A percentile compares a stretch with the other conserved stretches of the same genome.
phyloP scores from a whole-genome alignment of 2,329 filamentous ascomycete species.

The Tolypocladium sp. region DNA sequence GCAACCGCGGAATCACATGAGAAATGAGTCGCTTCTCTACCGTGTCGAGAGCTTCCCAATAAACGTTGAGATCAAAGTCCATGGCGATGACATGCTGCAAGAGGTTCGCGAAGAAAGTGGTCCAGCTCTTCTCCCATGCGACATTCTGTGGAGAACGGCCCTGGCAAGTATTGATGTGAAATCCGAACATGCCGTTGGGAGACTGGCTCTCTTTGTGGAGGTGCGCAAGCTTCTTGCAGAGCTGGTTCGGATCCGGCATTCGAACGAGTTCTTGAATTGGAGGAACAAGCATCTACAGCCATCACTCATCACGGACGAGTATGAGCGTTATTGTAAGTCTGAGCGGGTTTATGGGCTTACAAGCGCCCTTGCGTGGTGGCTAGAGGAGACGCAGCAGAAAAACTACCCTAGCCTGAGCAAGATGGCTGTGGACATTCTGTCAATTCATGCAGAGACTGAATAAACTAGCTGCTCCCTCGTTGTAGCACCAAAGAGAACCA shows the following conservation, averaged over 20 bases:
- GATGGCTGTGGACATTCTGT: slow-evolving; percentile 3
- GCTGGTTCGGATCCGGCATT: slow-evolving; percentile 1
- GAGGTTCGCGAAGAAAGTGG: background rate
- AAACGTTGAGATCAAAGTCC: too few species aligned
- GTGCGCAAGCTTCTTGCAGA: background rate
- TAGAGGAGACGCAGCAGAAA: slow-evolving; percentile 1
- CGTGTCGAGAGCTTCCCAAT: background rate
- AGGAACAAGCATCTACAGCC: slow-evolving; percentile 2
- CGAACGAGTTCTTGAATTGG: slow-evolving; percentile 4
- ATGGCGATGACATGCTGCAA: too few species aligned
- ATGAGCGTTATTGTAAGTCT: slow-evolving; percentile 3
- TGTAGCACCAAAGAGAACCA: too few species aligned
- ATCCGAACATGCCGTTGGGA: background rate
- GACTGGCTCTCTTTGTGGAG: background rate
- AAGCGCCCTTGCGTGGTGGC: slow-evolving; percentile 2
- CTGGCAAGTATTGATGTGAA: too few species aligned
- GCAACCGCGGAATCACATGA: background rate
- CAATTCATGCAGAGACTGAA: too few species aligned
- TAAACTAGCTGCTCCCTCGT: too few species aligned
- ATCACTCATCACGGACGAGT: slow-evolving; percentile 1
- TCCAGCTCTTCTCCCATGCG: background rate
- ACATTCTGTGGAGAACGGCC: too few species aligned
- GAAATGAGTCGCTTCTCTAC: background rate
- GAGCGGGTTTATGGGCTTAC: slow-evolving; percentile 3
- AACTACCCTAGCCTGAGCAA: slow-evolving; percentile 1